phyloP scores from a whole-genome alignment of 805 yeast species.

The Ogataea nonfermentans region DNA sequence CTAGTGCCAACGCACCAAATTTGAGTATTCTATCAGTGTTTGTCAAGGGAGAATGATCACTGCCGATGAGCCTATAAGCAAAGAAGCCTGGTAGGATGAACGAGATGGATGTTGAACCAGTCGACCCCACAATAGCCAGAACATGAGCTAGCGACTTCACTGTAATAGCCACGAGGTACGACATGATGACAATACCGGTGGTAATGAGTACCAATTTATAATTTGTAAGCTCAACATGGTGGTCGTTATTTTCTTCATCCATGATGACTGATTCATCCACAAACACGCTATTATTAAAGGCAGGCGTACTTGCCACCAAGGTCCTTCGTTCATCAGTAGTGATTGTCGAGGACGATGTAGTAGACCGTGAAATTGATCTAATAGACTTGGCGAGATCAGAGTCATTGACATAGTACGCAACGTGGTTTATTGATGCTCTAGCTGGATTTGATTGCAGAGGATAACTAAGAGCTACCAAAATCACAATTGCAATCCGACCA shows the following conservation, averaged over 20 bases:
- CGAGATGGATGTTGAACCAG: slow-evolving; percentile 90
- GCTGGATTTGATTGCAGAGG: slow-evolving; percentile 93
- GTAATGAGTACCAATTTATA: slow-evolving; percentile 41
- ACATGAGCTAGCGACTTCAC: slow-evolving; percentile 78
- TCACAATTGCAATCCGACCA: slow-evolving; percentile 77
- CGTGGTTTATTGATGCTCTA: slow-evolving; percentile 75
- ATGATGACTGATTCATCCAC: slow-evolving; percentile 18
- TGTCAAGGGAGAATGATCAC: slow-evolving; percentile 29
- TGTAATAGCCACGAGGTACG: slow-evolving; percentile 63
- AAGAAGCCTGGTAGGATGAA: slow-evolving; percentile 88
- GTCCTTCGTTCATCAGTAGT: slow-evolving; percentile 19
- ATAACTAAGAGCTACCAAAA: slow-evolving; percentile 78
- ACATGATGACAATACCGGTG: slow-evolving; percentile 42
- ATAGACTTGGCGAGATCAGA: slow-evolving; percentile 24
- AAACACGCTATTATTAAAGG: slow-evolving; percentile 12
- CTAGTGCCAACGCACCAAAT: slow-evolving; percentile 51
- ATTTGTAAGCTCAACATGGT: slow-evolving; percentile 25
- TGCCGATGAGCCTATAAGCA: slow-evolving; percentile 70
- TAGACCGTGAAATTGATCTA: slow-evolving; percentile 22
- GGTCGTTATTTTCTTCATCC: slow-evolving; percentile 21
- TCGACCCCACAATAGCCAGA: slow-evolving; percentile 85
- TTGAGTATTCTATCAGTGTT: slow-evolving; percentile 37
- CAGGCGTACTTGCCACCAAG: slow-evolving; percentile 11
- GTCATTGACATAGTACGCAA: slow-evolving; percentile 49
- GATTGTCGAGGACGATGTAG: slow-evolving; percentile 16